These are phyloP conservation scores for Dictyostelium brefeldianum DNA, from an alignment of 78 protist species.

Conservation along the genomic window DNA sequence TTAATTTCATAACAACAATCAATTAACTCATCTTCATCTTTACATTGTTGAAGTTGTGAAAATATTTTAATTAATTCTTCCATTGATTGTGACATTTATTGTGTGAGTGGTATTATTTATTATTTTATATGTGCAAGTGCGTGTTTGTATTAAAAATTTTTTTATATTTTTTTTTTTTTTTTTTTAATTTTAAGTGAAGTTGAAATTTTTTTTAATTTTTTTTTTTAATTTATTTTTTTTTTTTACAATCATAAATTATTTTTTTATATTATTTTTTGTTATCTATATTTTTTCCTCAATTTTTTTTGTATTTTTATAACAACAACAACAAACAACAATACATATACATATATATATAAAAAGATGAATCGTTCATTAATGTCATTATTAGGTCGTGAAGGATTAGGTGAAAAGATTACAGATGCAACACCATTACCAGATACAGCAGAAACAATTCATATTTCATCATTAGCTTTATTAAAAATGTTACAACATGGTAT, in stretches of 20 bases:
- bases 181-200: neutral
- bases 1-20: constrained; percentile 23
- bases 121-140: no score
- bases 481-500: constrained; percentile 95
- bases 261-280: neutral
- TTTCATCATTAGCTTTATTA: constrained; percentile 98
- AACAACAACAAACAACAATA: neutral
- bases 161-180: neutral
- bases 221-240: neutral
- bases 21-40: constrained; percentile 2
- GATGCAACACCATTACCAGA: constrained; percentile 91
- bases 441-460: constrained; percentile 98
- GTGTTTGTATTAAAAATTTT: no score
- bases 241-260: neutral
- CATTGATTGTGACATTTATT: neutral
- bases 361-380: constrained; percentile 71
- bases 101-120: neutral
- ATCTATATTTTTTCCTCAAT: neutral
- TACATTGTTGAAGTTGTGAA: neutral
- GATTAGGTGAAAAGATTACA: constrained; percentile 72
- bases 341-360: neutral
- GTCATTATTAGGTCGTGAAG: constrained; percentile 61
- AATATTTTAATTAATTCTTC: constrained; percentile 5
- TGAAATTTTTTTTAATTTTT: neutral
- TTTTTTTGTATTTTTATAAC: neutral